Base-by-base conservation (phyloP, 2,329 filamentous ascomycete genomes). In the Arthroderma uncinatum region DNA sequence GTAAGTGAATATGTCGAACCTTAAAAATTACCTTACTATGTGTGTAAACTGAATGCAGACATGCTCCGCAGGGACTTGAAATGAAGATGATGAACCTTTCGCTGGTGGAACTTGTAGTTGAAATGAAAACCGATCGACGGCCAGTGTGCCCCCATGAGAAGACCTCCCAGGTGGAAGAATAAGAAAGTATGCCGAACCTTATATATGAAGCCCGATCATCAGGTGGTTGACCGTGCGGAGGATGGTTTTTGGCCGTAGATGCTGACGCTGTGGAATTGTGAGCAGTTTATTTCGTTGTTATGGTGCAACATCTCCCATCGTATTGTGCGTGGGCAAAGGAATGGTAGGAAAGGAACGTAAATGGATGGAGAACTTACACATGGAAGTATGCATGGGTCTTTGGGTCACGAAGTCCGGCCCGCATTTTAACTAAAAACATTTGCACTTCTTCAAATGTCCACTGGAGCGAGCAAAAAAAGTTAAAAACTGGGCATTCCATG, bases 401-500 rank as follows among this genome's bases (percentile, higher is more conserved):
- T 9, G 61, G 63, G 36, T 64, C 64, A 8, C 60, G 59, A 12
- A 65, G 59, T 7, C 55, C 47, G n/a, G 59, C 50, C 25, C 62
- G 63, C 64, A 66, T 65, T 44, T 64, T 58, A 12, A 62, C 63
- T 14, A 67, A 61, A 30, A 61, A 62, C 1, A 64, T 16, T 55
- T 64, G 64, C 1, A 64, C 60, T 14, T 61, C 60, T 33, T 63
- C 62, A 42, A 64, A 64, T 2, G 61, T 62, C 64, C 64, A 67
- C 47, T 63, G 42, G 10, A 64, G 55, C 14, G 19, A 10, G 12
- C 16, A 5, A 14, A 28, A 28, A 53, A 36, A 53, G 50, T 53
- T n/a, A 53, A 48, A 28, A 48, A 16, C n/a, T 48, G 25, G 23
- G 30, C 23, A 52, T 21, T 23, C 5, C 3, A 34, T 19, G 25